phyloP scores from a whole-genome alignment of 768 basidiomycete species.

The Mycena rosella region DNA sequence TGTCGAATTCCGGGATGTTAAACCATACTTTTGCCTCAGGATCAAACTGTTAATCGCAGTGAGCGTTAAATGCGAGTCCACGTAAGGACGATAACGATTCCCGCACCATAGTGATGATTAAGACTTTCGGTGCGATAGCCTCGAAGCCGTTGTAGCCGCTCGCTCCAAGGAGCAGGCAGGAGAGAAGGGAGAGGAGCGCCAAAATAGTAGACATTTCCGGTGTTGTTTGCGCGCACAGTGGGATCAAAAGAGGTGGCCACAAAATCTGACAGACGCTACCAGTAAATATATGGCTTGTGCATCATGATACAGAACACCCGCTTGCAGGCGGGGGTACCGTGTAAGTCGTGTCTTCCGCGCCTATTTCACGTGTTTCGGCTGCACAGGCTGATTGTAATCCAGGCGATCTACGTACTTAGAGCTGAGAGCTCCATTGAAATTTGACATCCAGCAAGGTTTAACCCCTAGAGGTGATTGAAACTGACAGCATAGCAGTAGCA shows the following conservation, averaged over 20 bases:
- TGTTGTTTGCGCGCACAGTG: background rate
- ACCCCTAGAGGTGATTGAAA: too few species aligned
- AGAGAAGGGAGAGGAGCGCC: conserved; percentile 9
- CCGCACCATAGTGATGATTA: conserved; percentile 33
- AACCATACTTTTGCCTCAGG: conserved; percentile 29
- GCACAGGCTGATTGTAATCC: background rate
- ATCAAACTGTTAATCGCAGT: conserved; percentile 28
- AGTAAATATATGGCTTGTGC: conserved; percentile 14
- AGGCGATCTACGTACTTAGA: too few species aligned
- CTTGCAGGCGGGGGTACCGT: background rate
- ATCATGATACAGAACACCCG: background rate
- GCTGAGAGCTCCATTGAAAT: too few species aligned
- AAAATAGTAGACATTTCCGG: background rate
- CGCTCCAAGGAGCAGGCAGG: conserved; percentile 14
- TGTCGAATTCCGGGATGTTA: conserved; percentile 37
- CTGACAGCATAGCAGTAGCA: too few species aligned
- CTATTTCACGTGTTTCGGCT: background rate
- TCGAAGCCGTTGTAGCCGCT: background rate
- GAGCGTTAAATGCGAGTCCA: background rate
- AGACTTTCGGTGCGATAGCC: conserved; percentile 26
- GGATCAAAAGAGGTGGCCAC: background rate
- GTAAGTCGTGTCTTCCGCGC: background rate
- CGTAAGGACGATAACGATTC: background rate
- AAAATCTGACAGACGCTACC: background rate
- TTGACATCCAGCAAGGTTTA: too few species aligned